Percentiles rank a stretch among this genome's conserved stretches.
Evolutionary conservation across 495 filamentous ascomycete genomes (phyloP).

Genomic region (Podospora sp.): DNA sequence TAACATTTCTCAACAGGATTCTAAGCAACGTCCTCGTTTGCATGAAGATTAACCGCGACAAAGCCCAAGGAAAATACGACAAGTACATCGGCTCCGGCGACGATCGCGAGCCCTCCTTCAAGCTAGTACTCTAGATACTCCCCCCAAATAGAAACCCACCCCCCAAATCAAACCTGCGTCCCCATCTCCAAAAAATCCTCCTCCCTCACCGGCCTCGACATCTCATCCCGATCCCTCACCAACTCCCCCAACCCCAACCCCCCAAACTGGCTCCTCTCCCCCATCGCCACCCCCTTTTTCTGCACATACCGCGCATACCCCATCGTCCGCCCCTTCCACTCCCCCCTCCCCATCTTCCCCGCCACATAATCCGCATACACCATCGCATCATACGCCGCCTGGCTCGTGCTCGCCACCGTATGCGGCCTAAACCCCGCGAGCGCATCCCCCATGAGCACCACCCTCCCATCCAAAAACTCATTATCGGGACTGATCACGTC

Average conservation of each 20-base stretch:
- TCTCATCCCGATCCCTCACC: slow-evolving; percentile 40
- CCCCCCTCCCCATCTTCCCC: slow-evolving; percentile 42
- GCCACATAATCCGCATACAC: slow-evolving; percentile 47
- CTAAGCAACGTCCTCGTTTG: slow-evolving; percentile 66
- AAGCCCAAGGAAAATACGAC: slow-evolving; percentile 63
- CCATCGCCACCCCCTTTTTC: slow-evolving; percentile 50
- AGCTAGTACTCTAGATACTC: slow-evolving; percentile 55
- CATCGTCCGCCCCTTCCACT: slow-evolving; percentile 50
- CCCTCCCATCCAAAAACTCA: slow-evolving; percentile 51
- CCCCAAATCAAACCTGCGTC: slow-evolving; percentile 8
- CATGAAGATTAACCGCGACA: slow-evolving; percentile 67
- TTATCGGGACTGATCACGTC: slow-evolving; percentile 51
- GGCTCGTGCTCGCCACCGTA: slow-evolving; percentile 54
- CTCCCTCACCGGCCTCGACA: slow-evolving; percentile 34
- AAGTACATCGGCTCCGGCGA: slow-evolving; percentile 61
- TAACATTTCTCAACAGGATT: slow-evolving; percentile 47
- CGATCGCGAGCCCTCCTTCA: slow-evolving; percentile 68
- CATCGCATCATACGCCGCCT: slow-evolving; percentile 54
- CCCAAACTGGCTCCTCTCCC: slow-evolving; percentile 50
- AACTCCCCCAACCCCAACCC: slow-evolving; percentile 39
- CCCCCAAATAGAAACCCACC: background rate
- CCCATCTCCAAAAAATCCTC: slow-evolving; percentile 41
- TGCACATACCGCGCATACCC: slow-evolving; percentile 51
- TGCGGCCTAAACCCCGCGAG: slow-evolving; percentile 60
- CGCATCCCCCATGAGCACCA: slow-evolving; percentile 60